Conservation (phyloP, 768 basidiomycete genomes). For the Antrodiella citrinella region DNA sequence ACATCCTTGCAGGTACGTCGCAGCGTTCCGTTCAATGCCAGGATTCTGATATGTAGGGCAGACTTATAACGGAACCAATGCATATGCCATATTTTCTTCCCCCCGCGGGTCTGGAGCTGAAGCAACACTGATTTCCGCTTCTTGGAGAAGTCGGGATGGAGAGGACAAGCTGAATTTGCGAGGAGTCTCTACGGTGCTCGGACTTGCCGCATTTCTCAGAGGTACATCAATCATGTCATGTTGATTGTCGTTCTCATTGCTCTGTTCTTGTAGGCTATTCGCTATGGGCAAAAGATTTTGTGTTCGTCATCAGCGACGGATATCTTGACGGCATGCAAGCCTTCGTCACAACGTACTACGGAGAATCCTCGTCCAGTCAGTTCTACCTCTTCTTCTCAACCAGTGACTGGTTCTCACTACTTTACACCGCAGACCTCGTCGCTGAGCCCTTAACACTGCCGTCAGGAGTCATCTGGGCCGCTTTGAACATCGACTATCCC, state of each 20-base stretch:
- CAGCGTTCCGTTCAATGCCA: too few relatives aligned
- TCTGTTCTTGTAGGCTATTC: conserved; percentile 51
- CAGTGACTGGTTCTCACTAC: neutral
- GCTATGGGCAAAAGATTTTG: conserved; percentile 91
- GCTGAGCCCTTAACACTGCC: conserved; percentile 53
- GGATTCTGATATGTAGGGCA: too few relatives aligned
- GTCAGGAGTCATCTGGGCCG: conserved; percentile 93
- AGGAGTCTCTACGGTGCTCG: conserved; percentile 78
- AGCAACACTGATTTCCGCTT: conserved; percentile 85
- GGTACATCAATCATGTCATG: neutral
- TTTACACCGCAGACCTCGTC: conserved; percentile 43
- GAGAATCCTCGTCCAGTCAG: conserved; percentile 55
- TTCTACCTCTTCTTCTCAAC: neutral
- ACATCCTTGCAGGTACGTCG: conserved; percentile 42
- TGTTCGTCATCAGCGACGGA: conserved; percentile 85
- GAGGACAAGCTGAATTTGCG: conserved; percentile 69
- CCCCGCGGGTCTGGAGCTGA: conserved; percentile 92
- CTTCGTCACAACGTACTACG: conserved; percentile 83
- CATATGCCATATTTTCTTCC: conserved; percentile 74
- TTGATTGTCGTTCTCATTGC: neutral
- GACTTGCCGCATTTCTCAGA: conserved; percentile 79
- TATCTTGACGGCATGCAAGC: conserved; percentile 90
- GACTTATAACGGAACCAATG: conserved; percentile 56
- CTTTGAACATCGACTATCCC: conserved; percentile 90
- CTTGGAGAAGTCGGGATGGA: conserved; percentile 69